Conservation (phyloP, 768 basidiomycete genomes). For the Fomitopsis pulvina region DNA sequence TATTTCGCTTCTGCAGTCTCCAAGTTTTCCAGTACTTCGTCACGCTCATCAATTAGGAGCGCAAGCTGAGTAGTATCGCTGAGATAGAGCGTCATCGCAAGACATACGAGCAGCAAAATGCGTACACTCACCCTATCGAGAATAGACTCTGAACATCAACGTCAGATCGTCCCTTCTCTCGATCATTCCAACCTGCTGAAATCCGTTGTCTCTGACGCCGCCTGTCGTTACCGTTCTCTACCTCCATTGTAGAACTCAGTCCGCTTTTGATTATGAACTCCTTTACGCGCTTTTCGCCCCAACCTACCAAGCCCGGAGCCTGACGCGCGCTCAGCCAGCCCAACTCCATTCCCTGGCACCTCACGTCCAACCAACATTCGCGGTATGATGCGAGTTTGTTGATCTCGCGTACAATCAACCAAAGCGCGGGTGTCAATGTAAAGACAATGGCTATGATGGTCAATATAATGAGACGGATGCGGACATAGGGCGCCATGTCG, state of each 20-base stretch:
- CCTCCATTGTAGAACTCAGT: constrained; percentile 51
- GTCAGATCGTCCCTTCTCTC: constrained; percentile 44
- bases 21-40: constrained; percentile 69
- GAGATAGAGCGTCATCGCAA: constrained; percentile 2
- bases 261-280: constrained; percentile 61
- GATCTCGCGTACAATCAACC: constrained; percentile 60
- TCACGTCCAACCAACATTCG: constrained; percentile 51
- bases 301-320: constrained; percentile 62
- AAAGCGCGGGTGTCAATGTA: constrained; percentile 59
- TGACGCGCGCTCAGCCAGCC: constrained; percentile 61
- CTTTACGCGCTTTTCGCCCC: constrained; percentile 71
- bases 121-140: constrained; percentile 55
- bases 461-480: constrained; percentile 61
- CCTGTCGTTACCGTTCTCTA: constrained; percentile 15
- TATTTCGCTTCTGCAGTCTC: constrained; percentile 78
- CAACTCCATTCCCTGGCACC: constrained; percentile 66
- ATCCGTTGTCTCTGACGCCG: constrained; percentile 18
- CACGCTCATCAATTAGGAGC: constrained; percentile 65
- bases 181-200: constrained; percentile 27
- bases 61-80: constrained; percentile 70
- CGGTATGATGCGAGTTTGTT: constrained; percentile 47
- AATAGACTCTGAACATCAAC: constrained; percentile 69
- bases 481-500: constrained; percentile 13
- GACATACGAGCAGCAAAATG: background rate
- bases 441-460: constrained; percentile 55